Percentiles rank a stretch among this genome's conserved stretches.
Evolutionary conservation across 345 rosid species (phyloP).

Genomic region (Citrus maxima): DNA sequence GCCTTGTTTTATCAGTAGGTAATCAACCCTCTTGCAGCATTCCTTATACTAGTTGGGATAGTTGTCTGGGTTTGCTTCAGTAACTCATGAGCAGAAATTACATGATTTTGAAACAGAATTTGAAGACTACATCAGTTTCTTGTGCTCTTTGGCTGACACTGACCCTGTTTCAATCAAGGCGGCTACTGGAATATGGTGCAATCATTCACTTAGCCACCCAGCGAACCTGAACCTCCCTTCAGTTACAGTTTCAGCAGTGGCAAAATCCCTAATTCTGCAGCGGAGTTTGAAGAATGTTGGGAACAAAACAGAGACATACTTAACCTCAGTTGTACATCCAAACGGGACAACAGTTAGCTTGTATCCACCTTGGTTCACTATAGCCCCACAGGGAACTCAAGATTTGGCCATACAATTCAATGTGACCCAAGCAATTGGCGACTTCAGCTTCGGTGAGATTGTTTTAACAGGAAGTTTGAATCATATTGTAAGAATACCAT

Average conservation of each 20-base stretch:
- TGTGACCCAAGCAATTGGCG: constrained; percentile 32
- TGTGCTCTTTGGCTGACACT: constrained; percentile 63
- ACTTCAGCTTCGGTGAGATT: constrained; percentile 69
- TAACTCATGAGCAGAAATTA: background rate
- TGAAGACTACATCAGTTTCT: constrained; percentile 60
- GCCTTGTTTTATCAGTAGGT: constrained; percentile 71
- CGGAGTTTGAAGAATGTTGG: constrained; percentile 62
- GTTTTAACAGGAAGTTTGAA: constrained; percentile 63
- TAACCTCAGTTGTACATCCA: constrained; percentile 50
- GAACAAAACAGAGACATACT: constrained; percentile 48
- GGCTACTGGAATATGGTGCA: constrained; percentile 57
- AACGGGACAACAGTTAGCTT: constrained; percentile 54
- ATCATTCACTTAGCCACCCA: constrained; percentile 36
- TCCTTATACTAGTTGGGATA: background rate
- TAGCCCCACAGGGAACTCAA: constrained; percentile 42
- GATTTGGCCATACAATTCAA: constrained; percentile 47
- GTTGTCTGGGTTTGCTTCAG: background rate
- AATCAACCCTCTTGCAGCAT: background rate
- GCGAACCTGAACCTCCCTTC: constrained; percentile 79
- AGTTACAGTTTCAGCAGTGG: constrained; percentile 56
- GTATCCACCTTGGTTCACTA: constrained; percentile 59
- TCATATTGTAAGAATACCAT: constrained; percentile 67
- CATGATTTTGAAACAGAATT: constrained; percentile 38
- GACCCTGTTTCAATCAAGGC: constrained; percentile 30
- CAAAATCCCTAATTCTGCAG: constrained; percentile 31